A percentile compares a stretch with the other conserved stretches of the same genome.
Evolutionary conservation across 768 basidiomycete species (phyloP).

Genomic region (Xerocomus brunneocitrinus): DNA sequence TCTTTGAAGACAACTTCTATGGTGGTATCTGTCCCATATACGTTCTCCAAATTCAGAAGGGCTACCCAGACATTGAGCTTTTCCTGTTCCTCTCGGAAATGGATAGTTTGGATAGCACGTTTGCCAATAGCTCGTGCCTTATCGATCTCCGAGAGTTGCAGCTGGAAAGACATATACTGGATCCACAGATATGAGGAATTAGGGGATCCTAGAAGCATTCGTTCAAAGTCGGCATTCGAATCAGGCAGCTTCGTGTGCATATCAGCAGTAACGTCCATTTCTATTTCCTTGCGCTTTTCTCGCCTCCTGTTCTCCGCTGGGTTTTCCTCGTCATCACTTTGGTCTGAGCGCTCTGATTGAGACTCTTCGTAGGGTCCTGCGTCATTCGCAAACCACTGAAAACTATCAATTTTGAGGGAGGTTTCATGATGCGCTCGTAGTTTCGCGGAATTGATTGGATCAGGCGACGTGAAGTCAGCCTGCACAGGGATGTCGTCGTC

Average conservation of each 20-base stretch:
- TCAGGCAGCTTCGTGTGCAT: slow-evolving; percentile 83
- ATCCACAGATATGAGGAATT: slow-evolving; percentile 99
- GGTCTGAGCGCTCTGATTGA: slow-evolving; percentile 42
- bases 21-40: slow-evolving; percentile 81
- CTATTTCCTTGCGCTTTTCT: slow-evolving; percentile 64
- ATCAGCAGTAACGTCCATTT: slow-evolving; percentile 80
- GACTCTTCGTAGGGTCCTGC: slow-evolving; percentile 37
- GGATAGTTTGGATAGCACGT: slow-evolving; percentile 82
- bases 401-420: slow-evolving; percentile 57
- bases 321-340: slow-evolving; percentile 27
- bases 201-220: slow-evolving; percentile 86
- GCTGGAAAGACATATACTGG: slow-evolving; percentile 98
- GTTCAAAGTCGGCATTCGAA: slow-evolving; percentile 93
- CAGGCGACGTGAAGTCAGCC: not conserved
- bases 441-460: not conserved
- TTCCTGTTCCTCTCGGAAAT: slow-evolving; percentile 94
- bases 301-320: slow-evolving; percentile 52
- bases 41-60: slow-evolving; percentile 88
- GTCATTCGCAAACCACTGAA: slow-evolving; percentile 61
- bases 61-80: slow-evolving; percentile 98
- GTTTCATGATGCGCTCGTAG: not conserved
- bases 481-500: slow-evolving; percentile 21
- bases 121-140: slow-evolving; percentile 87
- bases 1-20: slow-evolving; percentile 85
- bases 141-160: slow-evolving; percentile 94